phyloP scores from a whole-genome alignment of 164 flowering plant species.

The Dillenia suffruticosa region DNA sequence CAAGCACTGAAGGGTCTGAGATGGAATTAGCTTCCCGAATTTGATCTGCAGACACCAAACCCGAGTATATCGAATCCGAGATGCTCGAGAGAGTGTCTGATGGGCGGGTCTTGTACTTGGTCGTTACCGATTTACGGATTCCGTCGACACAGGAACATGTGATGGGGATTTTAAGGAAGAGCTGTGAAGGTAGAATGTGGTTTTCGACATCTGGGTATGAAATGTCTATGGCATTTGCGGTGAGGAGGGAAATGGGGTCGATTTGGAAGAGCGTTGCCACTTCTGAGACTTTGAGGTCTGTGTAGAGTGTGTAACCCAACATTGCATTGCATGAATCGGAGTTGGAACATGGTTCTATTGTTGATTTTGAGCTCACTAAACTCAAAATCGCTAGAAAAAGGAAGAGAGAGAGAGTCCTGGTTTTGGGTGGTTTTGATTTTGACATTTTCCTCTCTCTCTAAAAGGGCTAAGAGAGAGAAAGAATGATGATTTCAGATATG shows the following conservation, averaged over 20 bases:
- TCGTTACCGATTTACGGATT: conserved; percentile 63
- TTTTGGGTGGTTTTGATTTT: conserved; percentile 11
- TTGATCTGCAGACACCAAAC: conserved; percentile 85
- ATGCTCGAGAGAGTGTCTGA: conserved; percentile 62
- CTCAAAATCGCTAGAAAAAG: too few species aligned
- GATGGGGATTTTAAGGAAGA: conserved; percentile 78
- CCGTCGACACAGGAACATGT: conserved; percentile 84
- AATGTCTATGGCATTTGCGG: conserved; percentile 81
- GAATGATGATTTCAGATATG: too few species aligned
- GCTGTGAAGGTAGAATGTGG: conserved; percentile 75
- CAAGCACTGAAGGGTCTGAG: conserved; percentile 52
- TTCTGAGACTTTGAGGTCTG: conserved; percentile 90
- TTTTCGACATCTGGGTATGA: conserved; percentile 86
- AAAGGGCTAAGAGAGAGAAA: too few species aligned
- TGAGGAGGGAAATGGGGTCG: conserved; percentile 72
- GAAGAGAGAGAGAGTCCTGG: not conserved
- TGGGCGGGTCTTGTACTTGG: conserved; percentile 67
- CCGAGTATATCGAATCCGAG: conserved; percentile 53
- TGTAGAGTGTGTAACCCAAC: conserved; percentile 84
- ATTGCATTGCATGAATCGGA: conserved; percentile 75
- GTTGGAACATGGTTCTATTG: conserved; percentile 91
- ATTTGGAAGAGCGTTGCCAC: conserved; percentile 76
- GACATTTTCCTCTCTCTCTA: conserved; percentile 1
- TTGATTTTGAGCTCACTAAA: conserved; percentile 52
- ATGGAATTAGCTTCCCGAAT: conserved; percentile 68